phyloP scores from a whole-genome alignment of 495 filamentous ascomycete genomes.

The Hypoxylon lenormandii region DNA sequence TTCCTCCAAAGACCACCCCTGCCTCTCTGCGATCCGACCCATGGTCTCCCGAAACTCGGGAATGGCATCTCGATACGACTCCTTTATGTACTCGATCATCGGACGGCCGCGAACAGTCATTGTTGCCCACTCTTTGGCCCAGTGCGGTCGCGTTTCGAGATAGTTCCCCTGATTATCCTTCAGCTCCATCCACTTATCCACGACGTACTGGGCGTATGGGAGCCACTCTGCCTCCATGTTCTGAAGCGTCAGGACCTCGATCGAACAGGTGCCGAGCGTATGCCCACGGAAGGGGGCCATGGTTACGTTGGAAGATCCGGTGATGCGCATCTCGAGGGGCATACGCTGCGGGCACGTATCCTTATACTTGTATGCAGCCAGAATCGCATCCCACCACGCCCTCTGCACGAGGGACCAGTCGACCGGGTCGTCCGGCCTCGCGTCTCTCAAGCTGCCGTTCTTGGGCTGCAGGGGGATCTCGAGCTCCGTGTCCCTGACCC shows the following conservation, averaged over 20 bases:
- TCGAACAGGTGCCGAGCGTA: conserved; percentile 59
- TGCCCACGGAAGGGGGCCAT: conserved; percentile 67
- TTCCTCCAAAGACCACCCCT: conserved; percentile 63
- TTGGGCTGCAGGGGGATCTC: conserved; percentile 61
- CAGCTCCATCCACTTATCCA: conserved; percentile 63
- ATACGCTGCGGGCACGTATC: conserved; percentile 63
- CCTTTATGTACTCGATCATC: conserved; percentile 56
- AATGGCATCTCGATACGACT: conserved; percentile 61
- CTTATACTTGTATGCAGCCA: conserved; percentile 56
- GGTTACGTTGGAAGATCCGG: conserved; percentile 61
- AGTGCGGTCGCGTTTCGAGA: conserved; percentile 63
- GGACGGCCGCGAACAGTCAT: conserved; percentile 48
- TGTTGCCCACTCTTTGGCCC: conserved; percentile 67
- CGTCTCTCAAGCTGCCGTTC: conserved; percentile 27
- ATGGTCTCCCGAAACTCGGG: conserved; percentile 56
- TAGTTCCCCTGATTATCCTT: conserved; percentile 45
- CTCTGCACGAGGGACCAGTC: conserved; percentile 59
- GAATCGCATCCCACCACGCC: conserved; percentile 68
- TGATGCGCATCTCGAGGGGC: conserved; percentile 66
- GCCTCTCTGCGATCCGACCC: conserved; percentile 57
- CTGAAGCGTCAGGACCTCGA: conserved; percentile 64
- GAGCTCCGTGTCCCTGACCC: conserved; percentile 64
- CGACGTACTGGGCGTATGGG: conserved; percentile 59
- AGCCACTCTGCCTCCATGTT: conserved; percentile 60
- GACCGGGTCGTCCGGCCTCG: conserved; percentile 48